Percentiles rank a stretch among this genome's conserved stretches.
These are phyloP conservation scores for Macrophomina pseudophaseolina DNA, from an alignment of 2,329 filamentous ascomycete species.

Conservation along the genomic window DNA sequence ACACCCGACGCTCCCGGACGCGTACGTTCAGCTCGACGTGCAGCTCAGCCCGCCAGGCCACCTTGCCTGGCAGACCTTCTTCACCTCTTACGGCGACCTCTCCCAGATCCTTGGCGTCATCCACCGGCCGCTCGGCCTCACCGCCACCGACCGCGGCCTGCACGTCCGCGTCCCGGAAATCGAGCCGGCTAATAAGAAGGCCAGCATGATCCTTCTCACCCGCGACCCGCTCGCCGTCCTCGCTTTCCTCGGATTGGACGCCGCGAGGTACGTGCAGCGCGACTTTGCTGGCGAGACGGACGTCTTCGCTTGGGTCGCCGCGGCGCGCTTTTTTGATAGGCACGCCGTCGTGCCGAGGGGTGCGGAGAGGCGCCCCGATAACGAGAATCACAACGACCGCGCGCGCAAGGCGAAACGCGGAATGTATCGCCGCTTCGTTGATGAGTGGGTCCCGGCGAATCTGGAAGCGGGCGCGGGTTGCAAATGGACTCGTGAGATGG, in stretches of 20 bases:
- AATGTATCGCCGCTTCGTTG: conserved; percentile 65
- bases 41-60: conserved; percentile 53
- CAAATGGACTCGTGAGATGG: conserved; percentile 44
- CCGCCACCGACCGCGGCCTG: conserved; percentile 66
- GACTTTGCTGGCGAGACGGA: conserved; percentile 62
- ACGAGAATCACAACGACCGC: conserved; percentile 59
- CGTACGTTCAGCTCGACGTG: conserved; percentile 72
- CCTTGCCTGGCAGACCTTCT: conserved; percentile 69
- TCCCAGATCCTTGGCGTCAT: conserved; percentile 69
- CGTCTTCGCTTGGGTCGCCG: conserved; percentile 66
- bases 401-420: conserved; percentile 60
- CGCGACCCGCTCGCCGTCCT: conserved; percentile 62
- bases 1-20: conserved; percentile 32
- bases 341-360: conserved; percentile 36
- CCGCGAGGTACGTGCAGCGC: conserved; percentile 55
- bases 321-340: conserved; percentile 64
- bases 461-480: conserved; percentile 42
- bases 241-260: conserved; percentile 70
- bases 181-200: conserved; percentile 62
- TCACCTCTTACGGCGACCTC: conserved; percentile 73
- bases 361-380: conserved; percentile 33
- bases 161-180: conserved; percentile 72
- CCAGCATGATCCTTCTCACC: conserved; percentile 65
- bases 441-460: conserved; percentile 66
- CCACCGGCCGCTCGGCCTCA: conserved; percentile 70